Conservation (phyloP, 768 basidiomycete species). For the Tricholoma flavovirens region DNA sequence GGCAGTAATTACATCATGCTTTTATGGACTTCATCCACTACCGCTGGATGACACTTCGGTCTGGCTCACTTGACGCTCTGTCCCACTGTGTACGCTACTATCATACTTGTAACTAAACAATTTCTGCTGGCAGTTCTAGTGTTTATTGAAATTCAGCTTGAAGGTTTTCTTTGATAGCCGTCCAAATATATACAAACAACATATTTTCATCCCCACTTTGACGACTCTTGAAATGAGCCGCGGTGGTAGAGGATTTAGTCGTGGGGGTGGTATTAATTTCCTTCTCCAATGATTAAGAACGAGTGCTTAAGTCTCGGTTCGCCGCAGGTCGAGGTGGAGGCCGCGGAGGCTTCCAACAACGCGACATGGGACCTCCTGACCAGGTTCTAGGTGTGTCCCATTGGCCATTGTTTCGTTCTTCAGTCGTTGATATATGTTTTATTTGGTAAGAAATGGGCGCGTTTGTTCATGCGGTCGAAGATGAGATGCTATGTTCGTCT, state of each 20-base stretch:
- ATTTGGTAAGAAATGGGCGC: constrained; percentile 74
- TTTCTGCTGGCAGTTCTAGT: too few species aligned
- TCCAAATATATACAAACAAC: not conserved
- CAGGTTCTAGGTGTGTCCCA: constrained; percentile 57
- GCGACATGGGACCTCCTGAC: constrained; percentile 76
- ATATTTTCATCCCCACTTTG: not conserved
- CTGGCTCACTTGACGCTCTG: too few species aligned
- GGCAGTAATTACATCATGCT: too few species aligned
- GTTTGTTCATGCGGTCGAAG: constrained; percentile 94
- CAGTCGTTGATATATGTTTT: constrained; percentile 6
- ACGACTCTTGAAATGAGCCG: constrained; percentile 38
- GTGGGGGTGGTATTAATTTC: constrained; percentile 41
- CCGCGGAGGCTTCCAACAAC: constrained; percentile 66
- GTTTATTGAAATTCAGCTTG: too few species aligned
- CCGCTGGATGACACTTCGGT: too few species aligned
- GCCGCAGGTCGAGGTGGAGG: constrained; percentile 50
- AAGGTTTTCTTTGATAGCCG: too few species aligned
- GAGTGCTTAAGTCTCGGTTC: constrained; percentile 21
- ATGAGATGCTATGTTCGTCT: constrained; percentile 95
- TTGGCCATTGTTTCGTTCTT: not conserved
- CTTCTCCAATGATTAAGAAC: not conserved
- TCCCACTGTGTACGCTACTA: too few species aligned
- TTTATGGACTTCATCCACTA: too few species aligned
- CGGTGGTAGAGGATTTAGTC: constrained; percentile 50
- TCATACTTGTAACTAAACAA: too few species aligned